Percentiles rank a stretch among this genome's conserved stretches.
phyloP scores from a whole-genome alignment of 305 asterid genomes.

The Striga hermonthica region DNA sequence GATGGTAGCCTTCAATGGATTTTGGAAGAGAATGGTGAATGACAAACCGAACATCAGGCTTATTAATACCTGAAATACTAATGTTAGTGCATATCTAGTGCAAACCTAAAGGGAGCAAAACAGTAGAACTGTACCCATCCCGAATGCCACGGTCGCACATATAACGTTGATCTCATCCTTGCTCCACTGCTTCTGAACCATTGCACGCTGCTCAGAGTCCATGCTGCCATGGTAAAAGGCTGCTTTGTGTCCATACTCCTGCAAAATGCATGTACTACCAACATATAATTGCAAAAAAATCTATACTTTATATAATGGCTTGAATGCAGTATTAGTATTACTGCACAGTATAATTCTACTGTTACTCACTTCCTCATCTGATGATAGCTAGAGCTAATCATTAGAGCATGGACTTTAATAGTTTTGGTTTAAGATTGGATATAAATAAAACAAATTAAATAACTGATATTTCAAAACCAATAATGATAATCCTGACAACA shows the following conservation, averaged over 20 bases:
- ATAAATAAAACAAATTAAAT: not conserved
- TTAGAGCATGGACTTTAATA: not conserved
- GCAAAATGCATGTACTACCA: conserved; percentile 33
- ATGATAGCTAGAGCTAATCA: not conserved
- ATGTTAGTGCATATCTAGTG: conserved; percentile 33
- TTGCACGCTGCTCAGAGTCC: conserved; percentile 76
- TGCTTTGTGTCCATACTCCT: conserved; percentile 83
- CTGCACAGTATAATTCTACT: not conserved
- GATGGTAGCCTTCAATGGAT: conserved; percentile 98
- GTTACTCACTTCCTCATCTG: conserved; percentile 11
- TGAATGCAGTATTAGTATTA: conserved; percentile 1
- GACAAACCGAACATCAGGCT: conserved; percentile 99
- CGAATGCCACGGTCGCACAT: conserved; percentile 98
- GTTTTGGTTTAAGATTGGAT: not conserved
- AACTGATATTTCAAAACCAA: conserved; percentile 1
- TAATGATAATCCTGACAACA: not conserved
- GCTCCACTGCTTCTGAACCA: conserved; percentile 90
- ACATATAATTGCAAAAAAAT: conserved; percentile 29
- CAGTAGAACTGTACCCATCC: conserved; percentile 68
- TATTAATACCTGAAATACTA: conserved; percentile 75
- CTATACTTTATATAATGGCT: conserved; percentile 10
- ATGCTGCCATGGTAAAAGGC: conserved; percentile 96
- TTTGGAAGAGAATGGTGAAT: conserved; percentile 98
- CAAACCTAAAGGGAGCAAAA: conserved; percentile 30
- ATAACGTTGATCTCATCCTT: conserved; percentile 92